Evolutionary conservation across 257 asterid genomes (phyloP).

Genomic region (Przewalskia tangutica): DNA sequence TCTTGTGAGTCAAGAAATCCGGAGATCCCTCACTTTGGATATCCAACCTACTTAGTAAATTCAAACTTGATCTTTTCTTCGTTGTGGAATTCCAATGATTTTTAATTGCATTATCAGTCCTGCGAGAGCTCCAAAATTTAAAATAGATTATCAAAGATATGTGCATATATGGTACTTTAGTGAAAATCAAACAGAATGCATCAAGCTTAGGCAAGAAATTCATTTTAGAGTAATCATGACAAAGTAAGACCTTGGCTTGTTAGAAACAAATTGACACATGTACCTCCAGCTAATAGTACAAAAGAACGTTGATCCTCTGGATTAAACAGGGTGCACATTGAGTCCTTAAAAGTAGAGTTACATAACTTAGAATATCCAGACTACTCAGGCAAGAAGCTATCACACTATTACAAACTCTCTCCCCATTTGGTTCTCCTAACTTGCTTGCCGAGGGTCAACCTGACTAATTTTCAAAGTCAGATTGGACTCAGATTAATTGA

Average conservation of each 20-base stretch:
- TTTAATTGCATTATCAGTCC: constrained; percentile 79
- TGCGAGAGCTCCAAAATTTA: constrained; percentile 13
- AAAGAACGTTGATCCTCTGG: neutral
- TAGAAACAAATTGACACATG: neutral
- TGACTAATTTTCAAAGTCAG: neutral
- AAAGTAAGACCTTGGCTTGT: neutral
- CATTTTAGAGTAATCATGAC: neutral
- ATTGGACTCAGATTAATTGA: neutral
- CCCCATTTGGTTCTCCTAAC: neutral
- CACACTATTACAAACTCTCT: neutral
- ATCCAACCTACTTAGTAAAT: constrained; percentile 23
- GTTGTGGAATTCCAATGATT: constrained; percentile 70
- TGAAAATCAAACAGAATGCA: neutral
- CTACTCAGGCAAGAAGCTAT: neutral
- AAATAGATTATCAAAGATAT: neutral
- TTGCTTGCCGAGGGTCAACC: neutral
- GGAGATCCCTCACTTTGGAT: constrained; percentile 14
- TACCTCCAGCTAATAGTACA: neutral
- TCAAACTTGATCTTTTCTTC: constrained; percentile 46
- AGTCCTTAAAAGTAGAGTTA: neutral
- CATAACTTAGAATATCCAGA: neutral
- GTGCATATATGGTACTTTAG: neutral
- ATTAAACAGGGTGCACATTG: neutral
- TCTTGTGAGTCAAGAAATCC: constrained; percentile 11
- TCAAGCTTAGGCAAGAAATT: neutral